Percentiles rank a stretch among this genome's conserved stretches.
phyloP scores from a whole-genome alignment of 306 rosid species.

The Oemleria cerasiformis region DNA sequence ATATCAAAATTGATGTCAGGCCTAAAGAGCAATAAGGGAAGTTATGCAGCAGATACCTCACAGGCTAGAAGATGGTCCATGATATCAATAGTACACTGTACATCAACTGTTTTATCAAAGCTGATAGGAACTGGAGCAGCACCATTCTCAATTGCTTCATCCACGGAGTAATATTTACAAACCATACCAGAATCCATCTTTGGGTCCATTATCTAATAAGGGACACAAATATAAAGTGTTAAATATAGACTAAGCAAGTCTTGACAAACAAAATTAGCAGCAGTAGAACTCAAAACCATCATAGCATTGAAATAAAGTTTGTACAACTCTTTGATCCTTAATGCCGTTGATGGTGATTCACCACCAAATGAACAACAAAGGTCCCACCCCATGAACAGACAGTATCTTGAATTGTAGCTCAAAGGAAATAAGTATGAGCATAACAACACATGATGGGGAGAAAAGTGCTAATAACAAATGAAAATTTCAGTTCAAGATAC shows the following conservation, averaged over 20 bases:
- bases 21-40: conserved; percentile 15
- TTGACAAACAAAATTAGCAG: background rate
- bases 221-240: conserved; percentile 12
- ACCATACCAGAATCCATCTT: conserved; percentile 96
- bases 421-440: background rate
- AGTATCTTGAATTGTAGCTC: too few species aligned
- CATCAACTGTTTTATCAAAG: conserved; percentile 64
- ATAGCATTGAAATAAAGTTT: background rate
- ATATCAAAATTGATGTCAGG: background rate
- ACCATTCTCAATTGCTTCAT: conserved; percentile 91
- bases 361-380: background rate
- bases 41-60: conserved; percentile 56
- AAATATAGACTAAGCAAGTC: background rate
- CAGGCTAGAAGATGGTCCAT: conserved; percentile 94
- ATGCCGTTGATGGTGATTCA: background rate
- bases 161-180: conserved; percentile 79
- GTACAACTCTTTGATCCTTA: background rate
- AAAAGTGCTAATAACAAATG: background rate
- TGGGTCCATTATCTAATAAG: conserved; percentile 94
- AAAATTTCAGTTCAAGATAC: background rate
- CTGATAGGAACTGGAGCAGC: conserved; percentile 95
- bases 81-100: conserved; percentile 69
- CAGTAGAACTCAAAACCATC: conserved; percentile 4
- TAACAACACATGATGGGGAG: background rate
- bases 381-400: background rate